Conservation (phyloP, 495 filamentous ascomycete species). For the Hypoxylon fragiforme region DNA sequence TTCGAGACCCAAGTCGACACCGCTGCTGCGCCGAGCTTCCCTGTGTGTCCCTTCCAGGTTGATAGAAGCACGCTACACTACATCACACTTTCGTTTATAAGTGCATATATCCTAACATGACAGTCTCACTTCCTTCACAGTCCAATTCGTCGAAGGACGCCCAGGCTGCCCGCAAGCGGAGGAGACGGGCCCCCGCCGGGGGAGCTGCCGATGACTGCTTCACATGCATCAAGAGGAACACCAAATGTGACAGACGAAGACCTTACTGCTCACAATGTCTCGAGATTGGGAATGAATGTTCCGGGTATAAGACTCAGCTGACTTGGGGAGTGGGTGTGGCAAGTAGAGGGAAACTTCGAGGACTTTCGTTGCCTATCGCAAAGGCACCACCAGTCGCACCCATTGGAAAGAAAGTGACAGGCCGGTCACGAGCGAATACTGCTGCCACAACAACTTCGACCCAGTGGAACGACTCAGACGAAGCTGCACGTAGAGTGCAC, state of each 20-base stretch:
- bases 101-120: conserved; percentile 44
- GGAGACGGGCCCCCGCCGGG: conserved; percentile 83
- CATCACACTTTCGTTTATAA: conserved; percentile 26
- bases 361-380: conserved; percentile 81
- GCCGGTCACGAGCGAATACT: conserved; percentile 45
- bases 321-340: conserved; percentile 98
- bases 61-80: conserved; percentile 34
- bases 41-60: conserved; percentile 36
- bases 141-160: conserved; percentile 44
- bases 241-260: conserved; percentile 86
- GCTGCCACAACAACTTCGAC: conserved; percentile 37
- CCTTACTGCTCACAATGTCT: conserved; percentile 97
- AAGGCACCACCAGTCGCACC: conserved; percentile 64
- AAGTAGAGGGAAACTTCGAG: conserved; percentile 91
- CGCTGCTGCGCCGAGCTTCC: conserved; percentile 28
- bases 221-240: conserved; percentile 79
- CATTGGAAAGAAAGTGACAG: conserved; percentile 47
- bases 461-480: conserved; percentile 46
- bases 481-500: conserved; percentile 31
- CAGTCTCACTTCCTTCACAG: conserved; percentile 48
- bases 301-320: conserved; percentile 94
- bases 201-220: conserved; percentile 97
- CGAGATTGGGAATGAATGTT: conserved; percentile 88
- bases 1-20: conserved; percentile 39
- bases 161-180: conserved; percentile 69